phyloP scores from a whole-genome alignment of 768 basidiomycete genomes.

The Rhizopogon vesiculosus region DNA sequence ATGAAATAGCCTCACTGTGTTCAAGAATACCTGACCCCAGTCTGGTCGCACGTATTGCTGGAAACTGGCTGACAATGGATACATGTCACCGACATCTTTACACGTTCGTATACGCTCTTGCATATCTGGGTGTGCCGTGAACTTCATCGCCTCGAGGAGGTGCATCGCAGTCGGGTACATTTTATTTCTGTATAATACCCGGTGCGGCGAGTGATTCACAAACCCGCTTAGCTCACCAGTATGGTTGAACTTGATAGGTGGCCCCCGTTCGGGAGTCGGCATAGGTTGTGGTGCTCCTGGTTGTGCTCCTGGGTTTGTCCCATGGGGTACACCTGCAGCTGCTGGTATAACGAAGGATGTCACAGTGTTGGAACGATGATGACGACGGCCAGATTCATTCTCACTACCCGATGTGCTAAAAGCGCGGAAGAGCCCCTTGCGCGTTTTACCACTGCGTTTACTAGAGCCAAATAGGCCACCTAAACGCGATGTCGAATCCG shows the following conservation, averaged over 20 bases:
- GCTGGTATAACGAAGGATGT: slow-evolving; percentile 19
- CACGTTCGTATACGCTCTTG: slow-evolving; percentile 52
- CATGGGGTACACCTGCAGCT: background rate
- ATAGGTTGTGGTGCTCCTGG: slow-evolving; percentile 7
- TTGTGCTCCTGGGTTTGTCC: slow-evolving; percentile 5
- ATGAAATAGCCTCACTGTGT: slow-evolving; percentile 30
- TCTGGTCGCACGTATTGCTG: slow-evolving; percentile 42
- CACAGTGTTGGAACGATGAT: slow-evolving; percentile 16
- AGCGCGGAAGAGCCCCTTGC: slow-evolving; percentile 43
- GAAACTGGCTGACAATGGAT: slow-evolving; percentile 26
- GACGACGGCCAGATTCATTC: slow-evolving; percentile 9
- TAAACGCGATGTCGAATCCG: slow-evolving; percentile 17
- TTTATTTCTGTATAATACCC: slow-evolving; percentile 48
- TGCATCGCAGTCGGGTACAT: slow-evolving; percentile 69
- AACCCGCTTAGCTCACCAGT: slow-evolving; percentile 41
- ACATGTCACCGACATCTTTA: slow-evolving; percentile 35
- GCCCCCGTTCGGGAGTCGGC: slow-evolving; percentile 14
- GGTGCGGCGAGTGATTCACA: slow-evolving; percentile 63
- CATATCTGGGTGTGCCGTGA: slow-evolving; percentile 44
- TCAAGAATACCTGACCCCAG: slow-evolving; percentile 51
- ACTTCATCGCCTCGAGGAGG: slow-evolving; percentile 75
- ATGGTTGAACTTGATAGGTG: slow-evolving; percentile 39
- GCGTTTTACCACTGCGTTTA: slow-evolving; percentile 28
- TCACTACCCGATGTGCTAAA: slow-evolving; percentile 28
- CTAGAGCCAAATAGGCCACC: slow-evolving; percentile 21